A percentile compares a stretch with the other conserved stretches of the same genome.
These are phyloP conservation scores for Pneumocystis oryctolagi DNA, from an alignment of 1,139 yeast genomes.

Conservation along the genomic window DNA sequence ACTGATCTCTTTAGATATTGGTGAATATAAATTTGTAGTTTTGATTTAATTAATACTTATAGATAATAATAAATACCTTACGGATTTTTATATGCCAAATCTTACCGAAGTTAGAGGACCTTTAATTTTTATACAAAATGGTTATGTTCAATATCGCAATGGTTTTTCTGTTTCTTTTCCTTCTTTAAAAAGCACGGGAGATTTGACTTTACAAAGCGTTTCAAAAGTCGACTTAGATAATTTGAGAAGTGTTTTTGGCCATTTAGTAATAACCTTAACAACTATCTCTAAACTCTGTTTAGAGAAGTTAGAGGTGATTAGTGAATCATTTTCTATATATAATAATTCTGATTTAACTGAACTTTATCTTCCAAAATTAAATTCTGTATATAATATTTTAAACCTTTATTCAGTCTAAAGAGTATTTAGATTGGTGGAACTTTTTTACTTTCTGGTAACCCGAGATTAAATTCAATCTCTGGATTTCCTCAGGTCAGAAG, in stretches of 20 bases:
- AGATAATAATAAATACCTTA: background rate
- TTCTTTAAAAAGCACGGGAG: constrained; percentile 65
- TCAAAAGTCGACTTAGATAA: constrained; percentile 54
- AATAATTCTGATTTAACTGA: constrained; percentile 59
- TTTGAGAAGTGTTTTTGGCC: constrained; percentile 59
- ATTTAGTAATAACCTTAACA: constrained; percentile 56
- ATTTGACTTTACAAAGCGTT: constrained; percentile 68
- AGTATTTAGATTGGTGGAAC: constrained; percentile 51
- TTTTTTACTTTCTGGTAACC: constrained; percentile 72
- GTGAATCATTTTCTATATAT: constrained; percentile 65
- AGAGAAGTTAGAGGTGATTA: constrained; percentile 28
- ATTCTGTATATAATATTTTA: constrained; percentile 61
- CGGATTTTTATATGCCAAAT: background rate
- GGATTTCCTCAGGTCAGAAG: constrained; percentile 62
- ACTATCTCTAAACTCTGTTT: constrained; percentile 39
- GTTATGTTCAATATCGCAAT: constrained; percentile 41
- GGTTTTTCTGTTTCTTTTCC: constrained; percentile 61
- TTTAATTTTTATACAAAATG: background rate
- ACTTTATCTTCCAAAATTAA: constrained; percentile 55
- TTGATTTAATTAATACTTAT: background rate
- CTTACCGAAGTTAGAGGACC: background rate
- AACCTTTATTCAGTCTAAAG: background rate
- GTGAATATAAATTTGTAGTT: background rate
- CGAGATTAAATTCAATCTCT: constrained; percentile 44
- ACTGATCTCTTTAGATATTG: background rate